Conservation (phyloP, 2,329 filamentous ascomycete genomes). For the Cercospora sp. region DNA sequence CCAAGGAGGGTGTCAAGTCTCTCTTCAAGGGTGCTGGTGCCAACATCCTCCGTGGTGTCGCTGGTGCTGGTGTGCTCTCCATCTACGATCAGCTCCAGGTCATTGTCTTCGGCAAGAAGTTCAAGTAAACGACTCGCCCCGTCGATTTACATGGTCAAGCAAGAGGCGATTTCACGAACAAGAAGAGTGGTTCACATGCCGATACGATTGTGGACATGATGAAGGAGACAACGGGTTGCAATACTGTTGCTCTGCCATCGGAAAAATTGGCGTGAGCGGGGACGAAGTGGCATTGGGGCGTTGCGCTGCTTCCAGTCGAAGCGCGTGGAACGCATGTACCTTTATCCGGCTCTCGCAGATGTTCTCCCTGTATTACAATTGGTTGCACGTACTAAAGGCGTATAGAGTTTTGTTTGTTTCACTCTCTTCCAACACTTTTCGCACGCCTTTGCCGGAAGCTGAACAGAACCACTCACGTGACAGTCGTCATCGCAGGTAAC, state of each 20-base stretch:
- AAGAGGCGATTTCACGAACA: conserved; percentile 21
- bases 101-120: conserved; percentile 99
- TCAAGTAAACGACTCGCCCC: conserved; percentile 60
- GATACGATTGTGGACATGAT: conserved; percentile 35
- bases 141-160: conserved; percentile 15
- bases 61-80: conserved; percentile 99
- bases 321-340: conserved; percentile 33
- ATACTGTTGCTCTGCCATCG: conserved; percentile 28
- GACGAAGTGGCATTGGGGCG: conserved; percentile 23
- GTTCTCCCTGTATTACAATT: conserved; percentile 40
- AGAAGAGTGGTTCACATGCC: conserved; percentile 35
- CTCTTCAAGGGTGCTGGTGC: conserved; percentile 99
- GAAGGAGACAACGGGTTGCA: conserved; percentile 23
- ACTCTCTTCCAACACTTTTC: neutral
- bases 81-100: conserved; percentile 99
- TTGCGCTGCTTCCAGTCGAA: conserved; percentile 28
- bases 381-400: conserved; percentile 34
- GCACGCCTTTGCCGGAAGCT: neutral
- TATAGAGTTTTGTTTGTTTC: conserved; percentile 32
- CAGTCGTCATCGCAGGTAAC: neutral
- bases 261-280: conserved; percentile 25
- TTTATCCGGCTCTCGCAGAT: conserved; percentile 36
- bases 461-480: neutral
- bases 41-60: conserved; percentile 99
- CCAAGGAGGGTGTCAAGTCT: conserved; percentile 95